These are phyloP conservation scores for Nitzschia putrida DNA, from an alignment of 108 stramenopile genomes.

Conservation along the genomic window DNA sequence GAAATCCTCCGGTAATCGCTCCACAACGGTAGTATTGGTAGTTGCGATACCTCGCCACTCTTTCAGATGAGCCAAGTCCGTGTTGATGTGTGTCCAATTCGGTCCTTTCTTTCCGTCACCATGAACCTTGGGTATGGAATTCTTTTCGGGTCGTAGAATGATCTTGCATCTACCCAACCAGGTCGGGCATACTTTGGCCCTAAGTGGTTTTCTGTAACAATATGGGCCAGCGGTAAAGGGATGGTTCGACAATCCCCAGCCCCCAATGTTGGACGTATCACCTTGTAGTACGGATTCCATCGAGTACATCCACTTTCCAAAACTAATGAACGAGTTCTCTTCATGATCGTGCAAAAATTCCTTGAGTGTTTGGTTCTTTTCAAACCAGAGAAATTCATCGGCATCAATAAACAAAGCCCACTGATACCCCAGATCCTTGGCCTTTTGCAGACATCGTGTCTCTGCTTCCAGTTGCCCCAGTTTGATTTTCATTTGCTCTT, in stretches of 20 bases:
- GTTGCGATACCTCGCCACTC: background rate
- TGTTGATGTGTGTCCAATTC: background rate
- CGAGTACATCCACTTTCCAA: constrained; percentile 4
- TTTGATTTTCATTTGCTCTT: background rate
- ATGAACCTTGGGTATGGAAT: background rate
- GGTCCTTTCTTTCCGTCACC: background rate
- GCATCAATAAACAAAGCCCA: background rate
- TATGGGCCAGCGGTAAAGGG: background rate
- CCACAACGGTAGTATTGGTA: background rate
- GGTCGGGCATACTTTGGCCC: background rate
- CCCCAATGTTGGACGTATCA: background rate
- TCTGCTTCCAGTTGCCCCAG: background rate
- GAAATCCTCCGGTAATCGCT: background rate
- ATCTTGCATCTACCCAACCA: background rate
- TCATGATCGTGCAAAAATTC: background rate
- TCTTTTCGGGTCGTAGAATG: background rate
- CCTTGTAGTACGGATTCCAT: background rate
- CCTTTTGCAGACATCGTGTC: background rate
- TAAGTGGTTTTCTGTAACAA: background rate
- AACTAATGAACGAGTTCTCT: background rate
- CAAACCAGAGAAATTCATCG: background rate
- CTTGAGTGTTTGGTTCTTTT: background rate
- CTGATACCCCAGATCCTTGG: background rate
- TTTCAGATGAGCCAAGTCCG: background rate
- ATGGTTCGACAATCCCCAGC: background rate